These are phyloP conservation scores for Meyerozyma athensensis DNA, from an alignment of 1,139 yeast genomes.

Conservation along the genomic window DNA sequence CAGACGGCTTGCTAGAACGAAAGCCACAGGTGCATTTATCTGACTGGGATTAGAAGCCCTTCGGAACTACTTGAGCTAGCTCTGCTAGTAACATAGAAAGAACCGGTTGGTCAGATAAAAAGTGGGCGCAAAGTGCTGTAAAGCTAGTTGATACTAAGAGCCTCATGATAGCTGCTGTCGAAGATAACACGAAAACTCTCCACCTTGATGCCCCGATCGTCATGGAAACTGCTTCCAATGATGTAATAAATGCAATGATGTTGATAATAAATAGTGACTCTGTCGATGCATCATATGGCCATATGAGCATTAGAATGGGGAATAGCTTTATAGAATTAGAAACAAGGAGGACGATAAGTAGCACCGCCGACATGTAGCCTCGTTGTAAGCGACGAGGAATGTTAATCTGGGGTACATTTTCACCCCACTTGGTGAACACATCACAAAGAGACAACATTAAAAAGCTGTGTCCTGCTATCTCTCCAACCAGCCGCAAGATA, in stretches of 20 bases:
- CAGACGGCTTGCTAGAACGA: constrained; percentile 49
- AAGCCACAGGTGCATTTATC: constrained; percentile 27
- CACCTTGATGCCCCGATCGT: constrained; percentile 5
- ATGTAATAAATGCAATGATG: constrained; percentile 56
- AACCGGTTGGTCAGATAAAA: neutral
- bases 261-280: constrained; percentile 59
- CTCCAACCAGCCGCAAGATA: constrained; percentile 55
- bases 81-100: too few relatives aligned
- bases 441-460: constrained; percentile 11
- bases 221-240: constrained; percentile 49
- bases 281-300: constrained; percentile 84
- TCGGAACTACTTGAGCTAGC: too few relatives aligned
- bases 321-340: constrained; percentile 77
- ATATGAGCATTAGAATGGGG: constrained; percentile 90
- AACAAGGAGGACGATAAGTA: constrained; percentile 66
- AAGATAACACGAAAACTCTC: neutral
- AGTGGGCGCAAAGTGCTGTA: neutral
- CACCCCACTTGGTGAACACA: constrained; percentile 32
- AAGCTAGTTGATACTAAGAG: neutral
- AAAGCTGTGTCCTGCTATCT: constrained; percentile 20
- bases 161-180: neutral
- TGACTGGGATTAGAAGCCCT: constrained; percentile 35
- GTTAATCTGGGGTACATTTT: constrained; percentile 10
- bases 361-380: constrained; percentile 29
- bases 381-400: constrained; percentile 14